Conservation (phyloP, 148 eudicot species). For the Silene latifolia region DNA sequence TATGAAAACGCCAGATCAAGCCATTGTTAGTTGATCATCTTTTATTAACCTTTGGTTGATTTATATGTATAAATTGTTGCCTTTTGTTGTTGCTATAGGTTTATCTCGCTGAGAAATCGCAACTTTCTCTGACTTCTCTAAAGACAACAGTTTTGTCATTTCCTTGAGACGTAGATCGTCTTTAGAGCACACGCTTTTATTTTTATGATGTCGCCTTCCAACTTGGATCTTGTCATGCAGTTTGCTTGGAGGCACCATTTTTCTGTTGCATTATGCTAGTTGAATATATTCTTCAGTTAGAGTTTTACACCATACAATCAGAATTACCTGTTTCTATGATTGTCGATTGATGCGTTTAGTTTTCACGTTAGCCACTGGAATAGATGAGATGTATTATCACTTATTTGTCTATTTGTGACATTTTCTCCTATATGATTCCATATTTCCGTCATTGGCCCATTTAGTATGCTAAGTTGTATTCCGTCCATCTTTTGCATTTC, state of each 20-base stretch:
- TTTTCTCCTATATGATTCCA: not conserved
- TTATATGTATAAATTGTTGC: not conserved
- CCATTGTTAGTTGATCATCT: not conserved
- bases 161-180: not conserved
- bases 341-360: too few species aligned
- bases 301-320: not conserved
- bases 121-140: not conserved
- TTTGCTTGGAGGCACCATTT: not conserved
- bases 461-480: too few species aligned
- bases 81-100: not conserved
- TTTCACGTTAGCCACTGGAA: too few species aligned
- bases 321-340: not conserved
- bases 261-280: not conserved
- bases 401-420: not conserved
- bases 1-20: not conserved
- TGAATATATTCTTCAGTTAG: not conserved
- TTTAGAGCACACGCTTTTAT: not conserved
- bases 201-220: not conserved
- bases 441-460: not conserved
- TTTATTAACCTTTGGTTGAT: not conserved
- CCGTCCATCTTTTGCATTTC: too few species aligned
- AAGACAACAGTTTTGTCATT: not conserved
- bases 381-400: not conserved
- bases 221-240: not conserved
- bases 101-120: not conserved